These are phyloP conservation scores for Umbelopsis sp. DNA, from an alignment of 371 early-diverging fungal genomes.

Conservation along the genomic window DNA sequence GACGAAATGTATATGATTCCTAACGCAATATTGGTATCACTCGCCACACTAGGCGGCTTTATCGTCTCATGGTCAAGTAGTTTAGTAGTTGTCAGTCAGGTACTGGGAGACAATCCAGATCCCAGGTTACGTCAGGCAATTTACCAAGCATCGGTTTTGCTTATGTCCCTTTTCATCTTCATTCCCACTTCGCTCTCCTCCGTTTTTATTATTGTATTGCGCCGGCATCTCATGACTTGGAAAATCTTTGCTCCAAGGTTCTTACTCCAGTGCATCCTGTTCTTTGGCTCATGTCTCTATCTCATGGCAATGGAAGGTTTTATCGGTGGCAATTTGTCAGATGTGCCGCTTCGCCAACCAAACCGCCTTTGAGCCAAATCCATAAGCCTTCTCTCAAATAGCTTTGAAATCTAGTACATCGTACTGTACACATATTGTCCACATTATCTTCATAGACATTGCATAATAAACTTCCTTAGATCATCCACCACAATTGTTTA, in stretches of 20 bases:
- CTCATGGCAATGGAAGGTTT: not conserved
- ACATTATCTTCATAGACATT: not conserved
- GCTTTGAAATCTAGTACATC: not conserved
- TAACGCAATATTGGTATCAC: conserved; percentile 72
- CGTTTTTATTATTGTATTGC: conserved; percentile 61
- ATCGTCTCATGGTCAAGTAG: conserved; percentile 56
- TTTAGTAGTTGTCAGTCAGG: conserved; percentile 31
- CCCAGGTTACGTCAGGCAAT: not conserved
- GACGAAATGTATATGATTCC: conserved; percentile 69
- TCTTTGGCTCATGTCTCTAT: conserved; percentile 30
- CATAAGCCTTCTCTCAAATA: too few species aligned
- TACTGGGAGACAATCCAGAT: not conserved
- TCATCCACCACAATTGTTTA: not conserved
- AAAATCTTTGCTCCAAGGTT: conserved; percentile 92
- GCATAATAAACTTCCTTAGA: not conserved
- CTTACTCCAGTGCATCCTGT: conserved; percentile 61
- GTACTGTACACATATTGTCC: not conserved
- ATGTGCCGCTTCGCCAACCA: not conserved
- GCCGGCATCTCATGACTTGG: conserved; percentile 95
- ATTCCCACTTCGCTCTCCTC: conserved; percentile 57
- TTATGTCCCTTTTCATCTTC: conserved; percentile 51
- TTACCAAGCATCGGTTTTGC: conserved; percentile 19
- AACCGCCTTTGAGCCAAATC: not conserved
- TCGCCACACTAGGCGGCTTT: conserved; percentile 79
- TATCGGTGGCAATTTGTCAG: not conserved